Evolutionary conservation across 1,139 yeast genomes (phyloP), one percentile per base, ranked within the genome.

Genomic region (Hemisphaericaspora lyxosophila): DNA sequence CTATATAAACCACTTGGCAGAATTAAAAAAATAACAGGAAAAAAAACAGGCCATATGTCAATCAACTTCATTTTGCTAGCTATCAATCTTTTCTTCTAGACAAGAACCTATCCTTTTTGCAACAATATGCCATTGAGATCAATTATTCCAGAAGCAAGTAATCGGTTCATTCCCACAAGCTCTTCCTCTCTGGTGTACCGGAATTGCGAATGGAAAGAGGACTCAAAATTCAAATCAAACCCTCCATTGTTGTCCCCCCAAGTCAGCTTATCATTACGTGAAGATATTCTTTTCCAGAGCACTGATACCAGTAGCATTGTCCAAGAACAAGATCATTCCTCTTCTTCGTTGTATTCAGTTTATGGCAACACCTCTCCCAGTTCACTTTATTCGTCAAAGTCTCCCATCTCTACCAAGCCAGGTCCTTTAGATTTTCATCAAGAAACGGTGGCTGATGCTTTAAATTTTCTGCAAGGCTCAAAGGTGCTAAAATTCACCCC

Each of bases 381-480:
- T 29, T 35, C 36, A 5, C 31, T 28, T n/a, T 30, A 27, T 32
- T 31, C 37, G n/a, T n/a, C n/a, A 9, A 35, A 29, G 20, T 23
- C 33, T 19, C 35, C 42, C 6, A 13, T 8, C 5, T 28, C 35
- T 4, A 20, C 22, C 20, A 17, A 15, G n/a, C 12, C 20, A 2
- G 27, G 30, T 15, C 40, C 40, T 4, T 20, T 14, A 8, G 41
- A 46, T 33, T 12, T 38, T 7, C 44, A 44, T 31, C 49, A 41
- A 26, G 47, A 46, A 30, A 34, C 43, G 5, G 71, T 79, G 23
- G 80, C 82, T 1, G 65, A 62, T 18, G 82, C 82, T 1, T 55
- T 79, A 28, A 76, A 78, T 5, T 63, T 75, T 40, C 50, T 46
- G n/a, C 45, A 50, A 12, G 49, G 47, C 4, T 49, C 62, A 3